These are phyloP conservation scores for Salix viminalis DNA, from an alignment of 345 rosid species.

Conservation along the genomic window DNA sequence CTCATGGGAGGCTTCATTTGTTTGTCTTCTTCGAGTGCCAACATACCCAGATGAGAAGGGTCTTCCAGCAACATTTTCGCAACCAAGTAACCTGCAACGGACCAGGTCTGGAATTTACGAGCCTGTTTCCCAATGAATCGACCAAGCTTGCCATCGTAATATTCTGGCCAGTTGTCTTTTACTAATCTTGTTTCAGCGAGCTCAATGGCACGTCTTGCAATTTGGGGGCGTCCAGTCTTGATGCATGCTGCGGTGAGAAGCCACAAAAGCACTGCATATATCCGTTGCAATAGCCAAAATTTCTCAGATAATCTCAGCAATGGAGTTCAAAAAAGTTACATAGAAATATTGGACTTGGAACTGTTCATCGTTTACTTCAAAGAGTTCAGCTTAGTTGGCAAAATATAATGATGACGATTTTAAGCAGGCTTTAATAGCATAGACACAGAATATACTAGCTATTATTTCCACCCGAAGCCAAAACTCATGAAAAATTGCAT, in stretches of 20 bases:
- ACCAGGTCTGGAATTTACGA: conserved; percentile 84
- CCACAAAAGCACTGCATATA: conserved; percentile 90
- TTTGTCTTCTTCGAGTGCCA: conserved; percentile 80
- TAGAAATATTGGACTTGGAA: too few species aligned
- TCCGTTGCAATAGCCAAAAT: conserved; percentile 6
- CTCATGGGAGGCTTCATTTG: conserved; percentile 68
- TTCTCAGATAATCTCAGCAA: neutral
- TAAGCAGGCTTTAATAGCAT: neutral
- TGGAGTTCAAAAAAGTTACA: neutral
- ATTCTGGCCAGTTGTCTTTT: conserved; percentile 88
- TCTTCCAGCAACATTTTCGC: conserved; percentile 97
- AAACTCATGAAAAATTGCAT: neutral
- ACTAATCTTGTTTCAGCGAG: conserved; percentile 65
- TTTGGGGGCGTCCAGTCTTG: conserved; percentile 90
- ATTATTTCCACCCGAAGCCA: neutral
- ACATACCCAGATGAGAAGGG: conserved; percentile 89
- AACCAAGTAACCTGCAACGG: conserved; percentile 83
- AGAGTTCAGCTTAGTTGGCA: neutral
- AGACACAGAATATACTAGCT: neutral
- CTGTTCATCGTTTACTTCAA: neutral
- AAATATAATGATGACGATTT: neutral
- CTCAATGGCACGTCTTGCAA: conserved; percentile 81
- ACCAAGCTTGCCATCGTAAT: conserved; percentile 91
- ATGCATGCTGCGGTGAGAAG: conserved; percentile 85
- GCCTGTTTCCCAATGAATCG: conserved; percentile 87